These are phyloP conservation scores for Globisporangium uncinulatum DNA, from an alignment of 352 stramenopile species.

Conservation along the genomic window DNA sequence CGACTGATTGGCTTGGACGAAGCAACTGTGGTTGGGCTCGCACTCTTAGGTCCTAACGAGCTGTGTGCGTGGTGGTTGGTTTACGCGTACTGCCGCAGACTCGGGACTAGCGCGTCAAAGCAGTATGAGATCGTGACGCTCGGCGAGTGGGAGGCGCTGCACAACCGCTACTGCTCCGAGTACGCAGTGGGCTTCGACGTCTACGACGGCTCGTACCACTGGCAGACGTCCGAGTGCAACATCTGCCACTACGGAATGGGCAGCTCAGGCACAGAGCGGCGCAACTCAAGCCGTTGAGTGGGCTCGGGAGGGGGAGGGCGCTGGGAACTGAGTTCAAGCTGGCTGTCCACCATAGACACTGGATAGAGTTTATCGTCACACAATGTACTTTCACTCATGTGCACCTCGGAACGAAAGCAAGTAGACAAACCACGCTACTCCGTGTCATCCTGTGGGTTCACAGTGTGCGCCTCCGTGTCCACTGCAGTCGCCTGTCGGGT, in stretches of 20 bases:
- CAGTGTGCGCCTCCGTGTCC: background rate
- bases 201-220: slow-evolving; percentile 74
- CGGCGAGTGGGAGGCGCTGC: slow-evolving; percentile 78
- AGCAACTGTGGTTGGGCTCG: too few relatives aligned
- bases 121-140: slow-evolving; percentile 86
- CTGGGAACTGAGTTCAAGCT: too few relatives aligned
- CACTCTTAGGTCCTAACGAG: too few relatives aligned
- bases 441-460: slow-evolving; percentile 2
- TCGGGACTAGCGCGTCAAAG: slow-evolving; percentile 39
- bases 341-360: background rate
- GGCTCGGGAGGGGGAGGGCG: too few relatives aligned
- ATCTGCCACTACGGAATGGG: slow-evolving; percentile 77
- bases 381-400: background rate
- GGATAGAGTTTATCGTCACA: background rate
- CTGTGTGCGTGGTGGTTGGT: too few relatives aligned
- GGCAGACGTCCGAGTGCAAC: slow-evolving; percentile 71
- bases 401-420: too few relatives aligned
- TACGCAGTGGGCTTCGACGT: slow-evolving; percentile 81
- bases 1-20: background rate
- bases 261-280: slow-evolving; percentile 27
- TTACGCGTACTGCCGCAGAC: slow-evolving; percentile 15
- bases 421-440: background rate
- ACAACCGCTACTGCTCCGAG: slow-evolving; percentile 71
- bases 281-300: slow-evolving; percentile 35
- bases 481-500: too few relatives aligned